A percentile compares a stretch with the other conserved stretches of the same genome.
Conservation (phyloP, 257 asterid genomes). For the Nemophila menziesii region DNA sequence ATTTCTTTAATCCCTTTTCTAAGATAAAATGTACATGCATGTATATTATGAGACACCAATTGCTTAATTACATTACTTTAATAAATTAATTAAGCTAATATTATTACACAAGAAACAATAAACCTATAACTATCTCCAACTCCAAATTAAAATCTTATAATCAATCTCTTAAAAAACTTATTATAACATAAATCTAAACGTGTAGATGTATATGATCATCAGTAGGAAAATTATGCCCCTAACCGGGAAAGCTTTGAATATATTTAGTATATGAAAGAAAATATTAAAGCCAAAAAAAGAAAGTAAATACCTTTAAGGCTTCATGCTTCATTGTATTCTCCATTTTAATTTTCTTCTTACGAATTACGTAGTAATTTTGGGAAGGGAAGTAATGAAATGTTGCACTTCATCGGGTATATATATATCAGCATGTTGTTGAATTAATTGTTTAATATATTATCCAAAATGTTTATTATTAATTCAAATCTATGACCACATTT, state of each 20-base stretch:
- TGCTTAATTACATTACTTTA: too few species aligned
- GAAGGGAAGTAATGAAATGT: too few species aligned
- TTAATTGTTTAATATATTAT: too few species aligned
- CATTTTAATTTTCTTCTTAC: constrained; percentile 7
- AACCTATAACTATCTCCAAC: not conserved
- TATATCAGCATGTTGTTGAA: not conserved
- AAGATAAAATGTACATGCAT: not conserved
- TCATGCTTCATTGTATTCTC: constrained; percentile 12
- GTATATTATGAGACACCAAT: not conserved
- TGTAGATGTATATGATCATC: not conserved
- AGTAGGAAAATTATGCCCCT: too few species aligned
- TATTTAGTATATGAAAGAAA: not conserved
- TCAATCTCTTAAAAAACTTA: not conserved
- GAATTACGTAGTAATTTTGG: too few species aligned
- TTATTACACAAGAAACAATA: not conserved
- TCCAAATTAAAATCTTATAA: too few species aligned
- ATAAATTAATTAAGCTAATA: not conserved
- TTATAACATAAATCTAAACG: not conserved
- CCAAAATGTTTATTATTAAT: too few species aligned
- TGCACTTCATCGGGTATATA: too few species aligned
- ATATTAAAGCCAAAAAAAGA: not conserved
- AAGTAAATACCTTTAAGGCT: not conserved
- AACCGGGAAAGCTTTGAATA: too few species aligned
- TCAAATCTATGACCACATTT: too few species aligned
- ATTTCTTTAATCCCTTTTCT: too few species aligned